Evolutionary conservation across 345 rosid species (phyloP), one percentile per base, ranked within the genome.

Genomic region (Turnera subulata): DNA sequence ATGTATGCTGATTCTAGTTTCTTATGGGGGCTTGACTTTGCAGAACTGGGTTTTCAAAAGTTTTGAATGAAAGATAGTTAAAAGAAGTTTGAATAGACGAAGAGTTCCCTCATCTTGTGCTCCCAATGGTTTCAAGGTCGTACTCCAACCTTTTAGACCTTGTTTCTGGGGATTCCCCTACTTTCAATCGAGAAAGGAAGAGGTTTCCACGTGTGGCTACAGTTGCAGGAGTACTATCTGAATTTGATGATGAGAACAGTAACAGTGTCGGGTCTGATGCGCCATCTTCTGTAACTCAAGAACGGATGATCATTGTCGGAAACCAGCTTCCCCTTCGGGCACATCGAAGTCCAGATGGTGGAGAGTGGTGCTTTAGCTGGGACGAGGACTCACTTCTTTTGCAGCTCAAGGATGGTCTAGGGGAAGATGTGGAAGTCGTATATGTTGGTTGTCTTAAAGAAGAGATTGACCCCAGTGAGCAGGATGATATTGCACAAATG

Each of bases 81-180:
- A 29, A 29, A 4, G 8, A 29, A 29, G 35, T 8, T 29, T 29
- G 35, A 29, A 29, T 29, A 29, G 38, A 46, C 44, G 14, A 24
- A 26, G 59, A 65, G 46, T 57, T 56, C 23, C n/a, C 39, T 13
- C 15, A 12, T 33, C 50, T 40, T 17, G 39, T 29, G 56, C 64
- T 50, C 37, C 19, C 40, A 15, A 91, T 92, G 98, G 86, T 67
- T 58, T 92, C 98, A 29, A 86, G 91, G 78, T 92, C 98, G 35
- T 89, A 86, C 59, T 92, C 96, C 22, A 92, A 92, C 71, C 95
- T 92, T 65, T 73, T 89, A 61, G 98, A 89, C 62, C 96, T 92
- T 75, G 80, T 87, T 65, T 86, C 91, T 9, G 91, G 96, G 6
- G 75, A 76, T 46, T 76, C 73, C 55, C 84, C 76, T 18, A 63